Evolutionary conservation across 495 filamentous ascomycete genomes (phyloP), one percentile per base, ranked within the genome.

Genomic region (Penicillium bialowiezense): DNA sequence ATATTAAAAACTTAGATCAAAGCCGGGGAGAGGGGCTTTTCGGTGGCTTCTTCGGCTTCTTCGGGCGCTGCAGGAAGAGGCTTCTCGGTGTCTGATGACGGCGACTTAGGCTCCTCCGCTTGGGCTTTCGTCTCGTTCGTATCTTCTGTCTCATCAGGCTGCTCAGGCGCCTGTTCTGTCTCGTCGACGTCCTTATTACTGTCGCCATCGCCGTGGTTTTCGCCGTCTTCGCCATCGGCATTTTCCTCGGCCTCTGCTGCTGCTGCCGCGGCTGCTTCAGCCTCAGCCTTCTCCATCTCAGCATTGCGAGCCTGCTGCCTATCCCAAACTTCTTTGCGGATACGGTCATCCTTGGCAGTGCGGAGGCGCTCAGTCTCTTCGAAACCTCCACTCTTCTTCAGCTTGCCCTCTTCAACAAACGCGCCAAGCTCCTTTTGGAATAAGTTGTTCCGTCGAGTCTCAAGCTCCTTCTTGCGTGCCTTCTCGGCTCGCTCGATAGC

Each of bases 401-500:
- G 65, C 64, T 85, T 90, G 13, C 89, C 89, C 63, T 97, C 91
- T 56, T 90, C 82, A 2, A 98, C 93, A 63, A 98, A 98, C 18
- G 65, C 74, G 1, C 86, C 86, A 2, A 98, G 75, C 61, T 98
- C 93, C 64, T 91, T 91, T 69, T 84, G 88, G 62, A 98, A 89
- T 18, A 89, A 85, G 44, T 88, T 90, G 12, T 82, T 85, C 8
- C 73, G 74, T 7, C 92, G 79, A 43, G 69, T 82, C 69, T 92
- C 91, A 0, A 98, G 76, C 61, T 97, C 95, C 56, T 87, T 87
- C 70, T 90, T 87, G 20, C 93, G 72, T 10, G 88, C 75, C 72
- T 89, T 91, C 71, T 98, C 93, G 1, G 91, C 91, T 18, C 91
- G 82, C 66, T 97, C 91, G 53, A 99, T 99, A 8, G 93, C 93